Evolutionary conservation across 1,284 basidiomycete species (phyloP), one percentile per base, ranked within the genome.

Genomic region (Lignosus rhinocerotis): DNA sequence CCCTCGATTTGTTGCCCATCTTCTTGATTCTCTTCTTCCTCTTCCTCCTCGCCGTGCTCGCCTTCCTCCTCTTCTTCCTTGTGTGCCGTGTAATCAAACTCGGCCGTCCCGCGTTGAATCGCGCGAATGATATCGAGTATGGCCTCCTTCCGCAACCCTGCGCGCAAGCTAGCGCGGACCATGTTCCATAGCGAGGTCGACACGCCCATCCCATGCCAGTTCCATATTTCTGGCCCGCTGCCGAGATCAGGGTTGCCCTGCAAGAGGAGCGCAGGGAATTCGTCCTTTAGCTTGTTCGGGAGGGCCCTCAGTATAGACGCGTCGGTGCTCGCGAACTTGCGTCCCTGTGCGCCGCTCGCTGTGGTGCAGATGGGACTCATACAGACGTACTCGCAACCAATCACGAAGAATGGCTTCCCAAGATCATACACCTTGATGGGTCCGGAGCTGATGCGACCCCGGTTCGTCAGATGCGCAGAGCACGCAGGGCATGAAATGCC

Each of bases 361-460:
- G 73, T 68, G 33, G 73, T 61, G 69, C 82, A 87, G 32, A 71
- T 83, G 0, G 70, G 53, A 31, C 79, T 83, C 54, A 76, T 79
- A 69, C 88, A 91, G 2, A 79, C 75, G 61, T 91, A 91, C 68
- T 88, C 86, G 67, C 88, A 88, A n/a, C 86, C 88, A 43, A 91
- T 89, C 67, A 91, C 80, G 68, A 86, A 91, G 74, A 91, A 91
- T 2, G 88, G 87, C 60, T 83, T 83, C 59, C 86, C 83, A 43
- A 91, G 80, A 64, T 91, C 88, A 67, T 89, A 87, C 3, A 90
- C 79, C 65, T 88, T 89, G 68, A 90, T 74, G 0, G 88, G 88
- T 0, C 88, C 88, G 0, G 81, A 80, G 57, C 76, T 80, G 69
- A 91, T 90, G 49, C 85, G 82, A 2, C 88, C 88, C 33, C 80